Conservation (phyloP, 139 green algal genomes). For the Volvox africanus region DNA sequence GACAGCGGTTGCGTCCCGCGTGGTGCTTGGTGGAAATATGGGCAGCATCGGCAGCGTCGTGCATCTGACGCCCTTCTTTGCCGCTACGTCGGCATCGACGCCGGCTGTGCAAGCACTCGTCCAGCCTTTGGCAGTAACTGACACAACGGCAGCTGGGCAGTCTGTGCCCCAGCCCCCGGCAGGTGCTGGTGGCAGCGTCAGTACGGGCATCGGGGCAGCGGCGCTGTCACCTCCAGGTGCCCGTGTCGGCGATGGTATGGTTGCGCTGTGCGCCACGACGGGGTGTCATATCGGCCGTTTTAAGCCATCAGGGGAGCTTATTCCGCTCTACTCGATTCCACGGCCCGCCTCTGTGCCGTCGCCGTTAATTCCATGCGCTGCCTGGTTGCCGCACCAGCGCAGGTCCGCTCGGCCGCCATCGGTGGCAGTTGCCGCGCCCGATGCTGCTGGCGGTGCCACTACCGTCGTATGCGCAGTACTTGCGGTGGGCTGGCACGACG, state of each 20-base stretch:
- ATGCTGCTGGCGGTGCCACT: background rate
- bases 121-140: too few relatives aligned
- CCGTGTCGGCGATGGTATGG: constrained; percentile 64
- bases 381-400: constrained; percentile 58
- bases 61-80: constrained; percentile 62
- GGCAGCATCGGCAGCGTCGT: constrained; percentile 46
- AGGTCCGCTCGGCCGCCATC: constrained; percentile 10
- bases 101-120: background rate
- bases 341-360: constrained; percentile 23
- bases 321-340: constrained; percentile 62
- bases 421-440: background rate
- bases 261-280: constrained; percentile 47
- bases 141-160: background rate
- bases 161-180: background rate
- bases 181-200: background rate
- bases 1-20: constrained; percentile 35
- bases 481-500: constrained; percentile 57
- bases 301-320: constrained; percentile 54
- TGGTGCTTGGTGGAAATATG: constrained; percentile 53
- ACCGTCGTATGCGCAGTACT: constrained; percentile 45
- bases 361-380: constrained; percentile 27
- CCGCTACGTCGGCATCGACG: background rate
- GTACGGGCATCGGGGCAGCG: constrained; percentile 3
- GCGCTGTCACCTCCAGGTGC: background rate
- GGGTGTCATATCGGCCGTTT: constrained; percentile 62